Percentiles rank a stretch among this genome's conserved stretches.
Conservation (phyloP, 2,329 filamentous ascomycete species). For the Colletotrichum viniferum region DNA sequence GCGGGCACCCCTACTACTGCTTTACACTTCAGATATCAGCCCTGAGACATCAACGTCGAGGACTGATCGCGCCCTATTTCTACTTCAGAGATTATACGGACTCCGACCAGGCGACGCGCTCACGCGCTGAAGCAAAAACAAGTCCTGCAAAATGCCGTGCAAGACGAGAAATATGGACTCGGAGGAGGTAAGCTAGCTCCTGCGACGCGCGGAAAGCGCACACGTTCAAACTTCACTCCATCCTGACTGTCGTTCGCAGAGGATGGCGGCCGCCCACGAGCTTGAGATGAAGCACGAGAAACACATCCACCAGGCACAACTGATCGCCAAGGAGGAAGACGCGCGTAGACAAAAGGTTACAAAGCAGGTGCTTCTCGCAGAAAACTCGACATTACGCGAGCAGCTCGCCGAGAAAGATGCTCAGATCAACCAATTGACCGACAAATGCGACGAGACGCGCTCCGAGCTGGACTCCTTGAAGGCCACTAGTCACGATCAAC, state of each 20-base stretch:
- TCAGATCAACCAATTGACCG: conserved; percentile 54
- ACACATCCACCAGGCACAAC: conserved; percentile 66
- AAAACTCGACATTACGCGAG: conserved; percentile 71
- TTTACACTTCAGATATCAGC: neutral
- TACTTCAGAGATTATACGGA: neutral
- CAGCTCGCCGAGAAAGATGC: conserved; percentile 65
- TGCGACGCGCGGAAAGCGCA: neutral
- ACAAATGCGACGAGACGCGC: conserved; percentile 43
- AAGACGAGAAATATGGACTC: conserved; percentile 20
- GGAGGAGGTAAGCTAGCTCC: conserved; percentile 7
- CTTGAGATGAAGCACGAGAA: conserved; percentile 75
- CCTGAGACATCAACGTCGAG: neutral
- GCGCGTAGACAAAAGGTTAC: conserved; percentile 72
- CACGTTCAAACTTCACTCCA: neutral
- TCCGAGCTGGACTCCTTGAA: conserved; percentile 48
- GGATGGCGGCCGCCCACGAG: conserved; percentile 49
- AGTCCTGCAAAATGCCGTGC: conserved; percentile 11
- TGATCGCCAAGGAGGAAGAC: conserved; percentile 77
- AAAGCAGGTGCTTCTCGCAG: conserved; percentile 73
- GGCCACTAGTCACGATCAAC: conserved; percentile 47
- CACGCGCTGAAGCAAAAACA: conserved; percentile 6
- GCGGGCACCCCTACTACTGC: neutral
- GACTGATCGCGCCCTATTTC: neutral
- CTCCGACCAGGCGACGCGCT: neutral
- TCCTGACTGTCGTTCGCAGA: conserved; percentile 35